phyloP scores from a whole-genome alignment of 2,329 filamentous ascomycete genomes.

The Teratosphaeria pseudoeucalypti region DNA sequence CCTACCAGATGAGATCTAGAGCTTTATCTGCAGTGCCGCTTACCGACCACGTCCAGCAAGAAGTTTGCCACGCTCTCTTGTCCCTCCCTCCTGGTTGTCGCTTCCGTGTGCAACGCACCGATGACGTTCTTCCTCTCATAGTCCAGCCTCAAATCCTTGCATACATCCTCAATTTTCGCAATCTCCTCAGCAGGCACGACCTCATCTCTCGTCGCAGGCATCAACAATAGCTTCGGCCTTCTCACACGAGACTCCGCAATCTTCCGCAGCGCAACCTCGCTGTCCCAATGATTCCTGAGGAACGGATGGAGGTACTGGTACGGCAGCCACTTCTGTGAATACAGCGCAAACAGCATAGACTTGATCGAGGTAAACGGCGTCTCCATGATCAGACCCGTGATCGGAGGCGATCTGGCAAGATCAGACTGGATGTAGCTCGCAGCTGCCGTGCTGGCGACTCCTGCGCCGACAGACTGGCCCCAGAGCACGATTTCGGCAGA shows the following conservation, averaged over 20 bases:
- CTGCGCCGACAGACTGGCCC: slow-evolving; percentile 69
- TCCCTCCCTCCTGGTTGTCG: slow-evolving; percentile 34
- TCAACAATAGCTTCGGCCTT: slow-evolving; percentile 35
- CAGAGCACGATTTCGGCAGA: slow-evolving; percentile 47
- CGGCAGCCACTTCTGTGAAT: slow-evolving; percentile 70
- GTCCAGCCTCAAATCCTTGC: slow-evolving; percentile 25
- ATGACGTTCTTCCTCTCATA: slow-evolving; percentile 30
- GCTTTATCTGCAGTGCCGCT: not conserved
- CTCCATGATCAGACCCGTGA: slow-evolving; percentile 54
- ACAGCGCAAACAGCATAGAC: slow-evolving; percentile 60
- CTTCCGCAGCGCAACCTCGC: slow-evolving; percentile 28
- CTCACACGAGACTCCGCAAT: slow-evolving; percentile 22
- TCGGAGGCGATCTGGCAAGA: slow-evolving; percentile 17
- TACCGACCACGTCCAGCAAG: slow-evolving; percentile 1
- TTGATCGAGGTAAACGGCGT: slow-evolving; percentile 64
- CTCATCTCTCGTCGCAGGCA: slow-evolving; percentile 47
- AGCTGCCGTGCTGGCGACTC: slow-evolving; percentile 55
- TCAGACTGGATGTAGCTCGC: slow-evolving; percentile 27
- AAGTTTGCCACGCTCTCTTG: slow-evolving; percentile 28
- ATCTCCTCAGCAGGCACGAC: slow-evolving; percentile 51
- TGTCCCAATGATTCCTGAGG: slow-evolving; percentile 51
- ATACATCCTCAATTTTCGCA: slow-evolving; percentile 38
- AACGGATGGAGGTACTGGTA: slow-evolving; percentile 68
- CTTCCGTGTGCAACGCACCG: slow-evolving; percentile 42
- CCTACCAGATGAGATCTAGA: not conserved